Conservation (phyloP, 768 basidiomycete species). For the Macrolepiota fuliginosa region DNA sequence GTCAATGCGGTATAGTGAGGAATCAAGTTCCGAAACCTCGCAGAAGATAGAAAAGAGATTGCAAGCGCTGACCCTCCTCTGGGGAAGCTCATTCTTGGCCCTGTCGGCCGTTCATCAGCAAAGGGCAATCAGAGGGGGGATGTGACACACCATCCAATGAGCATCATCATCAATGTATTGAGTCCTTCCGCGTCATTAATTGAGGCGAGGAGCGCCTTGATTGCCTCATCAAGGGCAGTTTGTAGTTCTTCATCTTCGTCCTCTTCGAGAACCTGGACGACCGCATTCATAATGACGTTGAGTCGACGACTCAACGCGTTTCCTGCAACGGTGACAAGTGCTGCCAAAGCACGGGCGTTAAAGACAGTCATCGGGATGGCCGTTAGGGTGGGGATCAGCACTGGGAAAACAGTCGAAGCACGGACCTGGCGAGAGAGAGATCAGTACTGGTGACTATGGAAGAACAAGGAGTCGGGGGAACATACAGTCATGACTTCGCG, state of each 20-base stretch:
- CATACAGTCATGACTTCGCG: slow-evolving; percentile 92
- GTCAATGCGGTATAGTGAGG: slow-evolving; percentile 84
- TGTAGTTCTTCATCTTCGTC: slow-evolving; percentile 67
- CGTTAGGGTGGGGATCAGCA: slow-evolving; percentile 91
- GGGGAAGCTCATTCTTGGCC: slow-evolving; percentile 74
- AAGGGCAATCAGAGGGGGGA: neutral
- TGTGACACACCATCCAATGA: slow-evolving; percentile 78
- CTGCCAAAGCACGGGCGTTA: slow-evolving; percentile 88
- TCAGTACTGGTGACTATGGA: slow-evolving; percentile 1
- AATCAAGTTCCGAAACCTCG: slow-evolving; percentile 77
- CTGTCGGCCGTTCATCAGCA: slow-evolving; percentile 33
- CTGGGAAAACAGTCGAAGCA: slow-evolving; percentile 94
- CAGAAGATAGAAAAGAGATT: slow-evolving; percentile 81
- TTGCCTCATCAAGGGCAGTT: slow-evolving; percentile 70
- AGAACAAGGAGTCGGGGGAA: slow-evolving; percentile 7
- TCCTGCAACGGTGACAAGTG: slow-evolving; percentile 93
- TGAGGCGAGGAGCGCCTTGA: slow-evolving; percentile 72
- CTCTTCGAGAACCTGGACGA: slow-evolving; percentile 76
- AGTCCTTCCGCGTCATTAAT: slow-evolving; percentile 85
- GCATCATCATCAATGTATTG: slow-evolving; percentile 82
- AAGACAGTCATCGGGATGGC: slow-evolving; percentile 90
- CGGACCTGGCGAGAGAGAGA: slow-evolving; percentile 60
- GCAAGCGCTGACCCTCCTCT: slow-evolving; percentile 76
- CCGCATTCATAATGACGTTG: slow-evolving; percentile 70
- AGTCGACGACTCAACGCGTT: slow-evolving; percentile 83